These are phyloP conservation scores for Monilinia polystroma DNA, from an alignment of 2,329 filamentous ascomycete species.

Conservation along the genomic window DNA sequence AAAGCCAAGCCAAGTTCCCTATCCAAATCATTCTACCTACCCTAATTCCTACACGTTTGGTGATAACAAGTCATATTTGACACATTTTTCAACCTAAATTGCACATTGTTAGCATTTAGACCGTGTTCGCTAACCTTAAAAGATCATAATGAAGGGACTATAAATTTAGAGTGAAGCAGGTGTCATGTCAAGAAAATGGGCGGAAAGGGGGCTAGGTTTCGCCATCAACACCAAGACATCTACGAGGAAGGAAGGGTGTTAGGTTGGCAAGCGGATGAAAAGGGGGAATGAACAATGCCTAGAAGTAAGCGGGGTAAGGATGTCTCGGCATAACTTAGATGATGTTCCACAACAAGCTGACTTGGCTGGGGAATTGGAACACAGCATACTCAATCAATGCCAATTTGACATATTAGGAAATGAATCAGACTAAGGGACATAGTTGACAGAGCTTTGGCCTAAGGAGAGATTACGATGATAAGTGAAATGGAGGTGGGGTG, in stretches of 20 bases:
- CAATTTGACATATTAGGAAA: background rate
- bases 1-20: background rate
- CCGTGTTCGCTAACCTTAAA: background rate
- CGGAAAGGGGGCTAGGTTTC: background rate
- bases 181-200: background rate
- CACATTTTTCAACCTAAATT: constrained; percentile 26
- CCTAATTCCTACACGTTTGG: constrained; percentile 25
- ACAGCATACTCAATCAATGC: background rate
- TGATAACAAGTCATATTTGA: constrained; percentile 29
- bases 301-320: background rate
- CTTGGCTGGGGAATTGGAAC: background rate
- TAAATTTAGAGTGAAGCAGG: background rate
- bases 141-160: background rate
- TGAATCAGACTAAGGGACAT: background rate
- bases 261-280: background rate
- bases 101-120: background rate
- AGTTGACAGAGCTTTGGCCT: background rate
- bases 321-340: background rate
- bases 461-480: background rate
- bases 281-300: background rate
- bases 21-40: constrained; percentile 12
- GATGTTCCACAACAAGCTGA: background rate
- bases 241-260: background rate
- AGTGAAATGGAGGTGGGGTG: too few relatives aligned
- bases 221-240: background rate